Base-by-base conservation (phyloP, 345 rosid species). In the Pseudoturritis turrita region DNA sequence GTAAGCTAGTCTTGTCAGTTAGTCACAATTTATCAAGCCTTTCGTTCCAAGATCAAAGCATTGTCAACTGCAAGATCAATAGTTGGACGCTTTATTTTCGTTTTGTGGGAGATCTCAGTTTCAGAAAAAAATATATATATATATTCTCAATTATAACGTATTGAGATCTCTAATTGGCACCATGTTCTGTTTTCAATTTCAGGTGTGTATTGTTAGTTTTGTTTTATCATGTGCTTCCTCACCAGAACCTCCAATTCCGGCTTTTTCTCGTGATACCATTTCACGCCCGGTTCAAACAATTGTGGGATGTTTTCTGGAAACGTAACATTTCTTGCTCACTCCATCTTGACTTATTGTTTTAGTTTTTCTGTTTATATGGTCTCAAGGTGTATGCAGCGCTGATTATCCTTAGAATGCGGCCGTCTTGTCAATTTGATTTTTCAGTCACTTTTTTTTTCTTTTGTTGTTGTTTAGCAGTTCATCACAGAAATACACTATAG, bases 191-290 rank as follows among this genome's bases (percentile, higher is more conserved):
- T 50, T 77, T 62, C 36, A 37, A 78, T 62, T 82, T 63, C 66
- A 93, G 97, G 97, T 93, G 21, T 89, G 96, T 66, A 85, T 93
- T 68, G 91, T 93, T 68, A 81, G 94, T 84, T 86, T 87, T 77
- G 72, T 87, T 53, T 61, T 93, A 41, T 85, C 96, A 62, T 85
- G 90, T 76, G 79, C 87, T 39, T 93, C 94, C 59, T 72, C 80
- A 53, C 60, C 89, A 33, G 94, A 87, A 28, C 89, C 92, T 62
- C 54, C 83, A 28, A 68, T 83, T 71, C 97, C 97, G 57, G 80
- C 77, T 74, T 89, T 94, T 79, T 80, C 89, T 44, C 81, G 71
- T 76, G 90, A 87, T 72, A 78, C 77, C 23, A 78, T 88, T 65
- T 81, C 85, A 15, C 70, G 75, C 36, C 84, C 96, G 45, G 72